These are phyloP conservation scores for Cystobasidium onofrii DNA, from an alignment of 768 basidiomycete species.

Conservation along the genomic window DNA sequence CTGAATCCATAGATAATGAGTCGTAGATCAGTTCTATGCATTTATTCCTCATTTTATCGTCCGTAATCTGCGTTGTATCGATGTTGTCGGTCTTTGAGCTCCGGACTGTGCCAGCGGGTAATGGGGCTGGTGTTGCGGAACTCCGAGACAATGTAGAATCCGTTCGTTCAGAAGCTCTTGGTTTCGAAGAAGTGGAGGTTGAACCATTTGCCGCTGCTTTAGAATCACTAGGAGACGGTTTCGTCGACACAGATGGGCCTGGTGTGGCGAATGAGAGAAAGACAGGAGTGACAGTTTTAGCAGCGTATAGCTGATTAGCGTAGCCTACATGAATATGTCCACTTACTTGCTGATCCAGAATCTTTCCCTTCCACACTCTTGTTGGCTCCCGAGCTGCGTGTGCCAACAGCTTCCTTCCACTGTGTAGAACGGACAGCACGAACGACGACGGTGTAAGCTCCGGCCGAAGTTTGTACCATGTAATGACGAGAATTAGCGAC, in stretches of 20 bases:
- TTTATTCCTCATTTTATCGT: constrained; percentile 72
- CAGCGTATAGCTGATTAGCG: too few relatives aligned
- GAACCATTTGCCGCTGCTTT: not conserved
- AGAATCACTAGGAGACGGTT: constrained; percentile 9
- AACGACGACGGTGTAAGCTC: not conserved
- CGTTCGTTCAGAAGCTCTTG: not conserved
- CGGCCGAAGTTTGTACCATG: not conserved
- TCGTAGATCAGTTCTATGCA: constrained; percentile 87
- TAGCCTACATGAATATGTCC: too few relatives aligned
- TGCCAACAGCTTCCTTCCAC: constrained; percentile 80
- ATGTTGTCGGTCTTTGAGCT: constrained; percentile 58
- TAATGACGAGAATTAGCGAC: not conserved
- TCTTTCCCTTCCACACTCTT: constrained; percentile 27
- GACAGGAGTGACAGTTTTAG: not conserved
- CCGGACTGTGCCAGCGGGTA: constrained; percentile 18
- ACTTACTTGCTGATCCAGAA: constrained; percentile 13
- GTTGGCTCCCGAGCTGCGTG: not conserved
- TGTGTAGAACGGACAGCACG: constrained; percentile 1
- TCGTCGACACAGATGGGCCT: constrained; percentile 10
- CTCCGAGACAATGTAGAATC: not conserved
- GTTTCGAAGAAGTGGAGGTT: not conserved
- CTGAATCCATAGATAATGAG: constrained; percentile 74
- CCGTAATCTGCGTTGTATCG: constrained; percentile 50
- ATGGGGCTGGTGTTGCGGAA: not conserved
- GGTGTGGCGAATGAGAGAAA: not conserved